Conservation (phyloP, 2,329 filamentous ascomycete genomes). For the Incumbomyces lentus region DNA sequence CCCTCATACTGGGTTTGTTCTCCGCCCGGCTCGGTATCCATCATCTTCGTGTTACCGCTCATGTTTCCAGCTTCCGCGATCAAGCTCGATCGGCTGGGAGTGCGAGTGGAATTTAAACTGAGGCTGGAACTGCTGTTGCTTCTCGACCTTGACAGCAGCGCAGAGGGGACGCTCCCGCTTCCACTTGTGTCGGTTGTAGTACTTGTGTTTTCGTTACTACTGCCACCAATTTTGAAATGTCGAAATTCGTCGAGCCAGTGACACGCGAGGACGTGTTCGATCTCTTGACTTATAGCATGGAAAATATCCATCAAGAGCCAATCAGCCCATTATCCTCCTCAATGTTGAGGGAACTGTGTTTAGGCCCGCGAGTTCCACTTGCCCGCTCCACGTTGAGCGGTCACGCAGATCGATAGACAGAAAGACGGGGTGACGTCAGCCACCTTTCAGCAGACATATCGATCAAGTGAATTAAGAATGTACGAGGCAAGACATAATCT, state of each 20-base stretch:
- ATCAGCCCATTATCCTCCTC: slow-evolving; percentile 1
- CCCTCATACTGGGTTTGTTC: slow-evolving; percentile 52
- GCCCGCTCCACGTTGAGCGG: neutral
- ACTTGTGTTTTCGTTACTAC: neutral
- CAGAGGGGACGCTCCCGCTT: neutral
- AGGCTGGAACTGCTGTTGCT: neutral
- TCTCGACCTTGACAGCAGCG: too few relatives aligned
- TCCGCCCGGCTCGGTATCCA: slow-evolving; percentile 51
- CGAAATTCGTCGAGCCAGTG: slow-evolving; percentile 17
- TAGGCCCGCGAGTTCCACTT: too few relatives aligned
- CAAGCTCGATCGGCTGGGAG: neutral
- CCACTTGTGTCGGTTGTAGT: neutral
- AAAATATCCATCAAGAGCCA: slow-evolving; percentile 17
- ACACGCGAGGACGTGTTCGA: slow-evolving; percentile 18
- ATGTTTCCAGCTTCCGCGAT: neutral
- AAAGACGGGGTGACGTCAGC: too few relatives aligned
- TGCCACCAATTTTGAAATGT: slow-evolving; percentile 9
- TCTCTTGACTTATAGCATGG: slow-evolving; percentile 15
- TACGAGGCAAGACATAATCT: too few relatives aligned
- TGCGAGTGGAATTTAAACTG: neutral
- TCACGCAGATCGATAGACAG: too few relatives aligned
- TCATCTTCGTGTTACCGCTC: slow-evolving; percentile 30
- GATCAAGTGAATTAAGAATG: too few relatives aligned
- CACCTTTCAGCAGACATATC: too few relatives aligned
- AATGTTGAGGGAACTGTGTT: neutral